Percentiles rank a stretch among this genome's conserved stretches.
Conservation (phyloP, 2,329 filamentous ascomycete genomes). For the Phoma sp. region DNA sequence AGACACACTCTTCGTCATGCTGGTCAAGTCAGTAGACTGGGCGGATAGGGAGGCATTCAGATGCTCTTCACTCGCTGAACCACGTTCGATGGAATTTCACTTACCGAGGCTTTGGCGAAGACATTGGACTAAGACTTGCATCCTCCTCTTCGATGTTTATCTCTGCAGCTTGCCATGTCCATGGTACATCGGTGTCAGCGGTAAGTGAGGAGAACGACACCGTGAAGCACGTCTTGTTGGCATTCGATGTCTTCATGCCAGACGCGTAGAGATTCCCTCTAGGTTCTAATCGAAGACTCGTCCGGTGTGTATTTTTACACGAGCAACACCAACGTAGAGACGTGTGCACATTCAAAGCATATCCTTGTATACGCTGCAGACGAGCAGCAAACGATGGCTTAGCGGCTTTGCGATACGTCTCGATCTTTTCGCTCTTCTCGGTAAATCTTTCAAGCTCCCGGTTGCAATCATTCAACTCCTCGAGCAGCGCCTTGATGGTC, state of each 20-base stretch:
- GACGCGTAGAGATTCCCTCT: constrained; percentile 34
- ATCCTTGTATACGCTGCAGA: constrained; percentile 43
- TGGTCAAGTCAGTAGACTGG: constrained; percentile 17
- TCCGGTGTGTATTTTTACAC: constrained; percentile 41
- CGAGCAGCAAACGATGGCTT: constrained; percentile 45
- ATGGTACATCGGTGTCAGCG: constrained; percentile 22
- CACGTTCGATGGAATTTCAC: background rate
- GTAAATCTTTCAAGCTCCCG: constrained; percentile 49
- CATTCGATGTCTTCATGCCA: constrained; percentile 12
- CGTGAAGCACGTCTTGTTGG: constrained; percentile 39
- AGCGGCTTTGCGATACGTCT: constrained; percentile 40
- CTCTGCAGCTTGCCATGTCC: constrained; percentile 44
- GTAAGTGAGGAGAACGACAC: constrained; percentile 39
- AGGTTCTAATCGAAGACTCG: constrained; percentile 44
- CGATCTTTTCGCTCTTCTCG: constrained; percentile 46
- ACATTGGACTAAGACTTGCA: constrained; percentile 7
- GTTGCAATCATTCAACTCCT: constrained; percentile 48
- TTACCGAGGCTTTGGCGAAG: constrained; percentile 32
- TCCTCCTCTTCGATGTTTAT: constrained; percentile 41
- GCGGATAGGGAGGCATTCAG: background rate
- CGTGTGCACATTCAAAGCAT: constrained; percentile 41
- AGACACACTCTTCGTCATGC: constrained; percentile 43
- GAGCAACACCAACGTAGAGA: constrained; percentile 45
- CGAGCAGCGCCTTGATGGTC: constrained; percentile 43
- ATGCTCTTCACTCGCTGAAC: background rate